Evolutionary conservation across 495 filamentous ascomycete species (phyloP).

Genomic region (Daldinia decipiens): DNA sequence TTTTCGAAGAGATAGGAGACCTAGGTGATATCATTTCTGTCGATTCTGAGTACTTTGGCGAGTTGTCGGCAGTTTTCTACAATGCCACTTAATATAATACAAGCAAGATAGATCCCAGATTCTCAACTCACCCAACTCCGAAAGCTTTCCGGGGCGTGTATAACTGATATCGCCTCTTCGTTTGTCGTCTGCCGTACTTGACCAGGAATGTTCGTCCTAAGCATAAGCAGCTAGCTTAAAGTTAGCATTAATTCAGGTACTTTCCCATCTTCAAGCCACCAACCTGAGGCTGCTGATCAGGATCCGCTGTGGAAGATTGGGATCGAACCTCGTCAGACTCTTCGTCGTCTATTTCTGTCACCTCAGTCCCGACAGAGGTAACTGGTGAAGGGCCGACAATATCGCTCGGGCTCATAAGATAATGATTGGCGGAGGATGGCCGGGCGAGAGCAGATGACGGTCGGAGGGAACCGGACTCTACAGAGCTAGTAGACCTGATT

Average conservation of each 20-base stretch:
- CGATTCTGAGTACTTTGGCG: slow-evolving; percentile 41
- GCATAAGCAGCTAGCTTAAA: slow-evolving; percentile 61
- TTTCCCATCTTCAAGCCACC: slow-evolving; percentile 48
- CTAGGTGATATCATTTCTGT: slow-evolving; percentile 46
- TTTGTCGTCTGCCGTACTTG: slow-evolving; percentile 64
- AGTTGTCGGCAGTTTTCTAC: slow-evolving; percentile 53
- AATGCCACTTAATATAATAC: slow-evolving; percentile 2
- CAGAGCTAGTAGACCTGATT: slow-evolving; percentile 52
- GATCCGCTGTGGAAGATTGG: slow-evolving; percentile 38
- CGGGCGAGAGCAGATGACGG: slow-evolving; percentile 48
- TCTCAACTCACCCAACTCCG: slow-evolving; percentile 72
- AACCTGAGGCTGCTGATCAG: slow-evolving; percentile 46
- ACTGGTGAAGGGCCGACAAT: slow-evolving; percentile 79
- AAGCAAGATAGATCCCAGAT: not conserved
- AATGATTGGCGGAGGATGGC: slow-evolving; percentile 46
- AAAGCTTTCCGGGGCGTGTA: slow-evolving; percentile 86
- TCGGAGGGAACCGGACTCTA: slow-evolving; percentile 54
- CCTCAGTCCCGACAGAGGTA: slow-evolving; percentile 77
- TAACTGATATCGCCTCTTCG: slow-evolving; percentile 84
- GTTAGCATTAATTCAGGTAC: slow-evolving; percentile 44
- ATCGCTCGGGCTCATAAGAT: slow-evolving; percentile 62
- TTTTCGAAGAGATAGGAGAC: slow-evolving; percentile 37
- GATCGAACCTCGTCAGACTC: slow-evolving; percentile 59
- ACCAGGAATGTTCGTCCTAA: slow-evolving; percentile 67
- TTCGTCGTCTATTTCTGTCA: slow-evolving; percentile 79